Conservation (phyloP, 148 eudicot genomes). For the Chenopodium formosanum region DNA sequence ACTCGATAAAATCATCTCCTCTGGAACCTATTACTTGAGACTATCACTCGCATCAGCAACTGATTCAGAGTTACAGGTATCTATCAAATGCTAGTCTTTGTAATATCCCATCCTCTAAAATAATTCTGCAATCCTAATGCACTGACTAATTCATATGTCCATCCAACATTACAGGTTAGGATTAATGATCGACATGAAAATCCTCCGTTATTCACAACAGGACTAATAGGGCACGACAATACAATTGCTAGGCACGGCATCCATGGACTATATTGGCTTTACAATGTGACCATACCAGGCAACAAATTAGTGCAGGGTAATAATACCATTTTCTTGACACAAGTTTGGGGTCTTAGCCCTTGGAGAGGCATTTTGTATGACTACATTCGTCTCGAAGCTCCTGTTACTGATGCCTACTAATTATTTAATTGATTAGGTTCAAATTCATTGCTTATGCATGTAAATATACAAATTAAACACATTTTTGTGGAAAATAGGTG, state of each 20-base stretch:
- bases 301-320: conserved; percentile 34
- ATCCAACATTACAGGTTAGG: conserved; percentile 36
- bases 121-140: not conserved
- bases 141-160: not conserved
- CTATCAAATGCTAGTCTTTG: not conserved
- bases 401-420: conserved; percentile 5
- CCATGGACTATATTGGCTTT: conserved; percentile 63
- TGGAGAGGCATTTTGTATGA: conserved; percentile 60
- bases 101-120: not conserved
- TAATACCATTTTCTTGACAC: conserved; percentile 57
- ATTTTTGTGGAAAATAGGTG: not conserved
- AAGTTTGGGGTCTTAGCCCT: conserved; percentile 39
- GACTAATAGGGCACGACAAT: conserved; percentile 55
- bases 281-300: conserved; percentile 48
- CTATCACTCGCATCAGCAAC: conserved; percentile 80
- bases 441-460: not conserved
- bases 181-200: conserved; percentile 38
- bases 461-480: not conserved
- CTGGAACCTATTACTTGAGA: conserved; percentile 55
- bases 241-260: conserved; percentile 67
- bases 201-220: conserved; percentile 43
- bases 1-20: conserved; percentile 33
- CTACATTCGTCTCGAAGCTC: conserved; percentile 63
- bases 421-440: not conserved
- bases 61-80: conserved; percentile 59